Percentiles rank a stretch among this genome's conserved stretches.
These are phyloP conservation scores for Penicillium sp. DNA, from an alignment of 2,329 filamentous ascomycete genomes.

Conservation along the genomic window DNA sequence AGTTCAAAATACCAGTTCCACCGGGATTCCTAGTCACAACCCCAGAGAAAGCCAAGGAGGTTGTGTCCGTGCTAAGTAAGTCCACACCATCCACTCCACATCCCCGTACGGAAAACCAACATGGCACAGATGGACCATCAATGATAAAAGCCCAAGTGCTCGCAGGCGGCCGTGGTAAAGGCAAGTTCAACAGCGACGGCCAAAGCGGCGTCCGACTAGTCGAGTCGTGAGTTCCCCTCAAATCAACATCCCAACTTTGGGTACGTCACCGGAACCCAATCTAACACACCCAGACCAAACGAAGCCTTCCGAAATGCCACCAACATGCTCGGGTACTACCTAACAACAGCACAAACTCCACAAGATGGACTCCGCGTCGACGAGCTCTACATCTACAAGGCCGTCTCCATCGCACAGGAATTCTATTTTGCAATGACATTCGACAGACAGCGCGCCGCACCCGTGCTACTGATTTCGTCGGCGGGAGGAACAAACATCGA, in stretches of 20 bases:
- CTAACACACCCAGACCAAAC: conserved; percentile 11
- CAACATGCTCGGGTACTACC: conserved; percentile 24
- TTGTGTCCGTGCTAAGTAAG: conserved; percentile 22
- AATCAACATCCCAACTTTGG: too few species aligned
- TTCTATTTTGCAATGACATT: conserved; percentile 40
- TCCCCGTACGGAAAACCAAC: background rate
- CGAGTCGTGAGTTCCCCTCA: conserved; percentile 12
- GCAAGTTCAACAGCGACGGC: conserved; percentile 22
- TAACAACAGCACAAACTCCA: conserved; percentile 26
- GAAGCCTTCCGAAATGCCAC: conserved; percentile 23
- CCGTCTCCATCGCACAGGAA: conserved; percentile 22
- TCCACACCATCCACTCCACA: background rate
- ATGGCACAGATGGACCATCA: conserved; percentile 19
- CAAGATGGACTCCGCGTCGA: conserved; percentile 22
- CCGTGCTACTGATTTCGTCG: conserved; percentile 33
- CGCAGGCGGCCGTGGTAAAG: conserved; percentile 27
- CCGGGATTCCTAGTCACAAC: conserved; percentile 19
- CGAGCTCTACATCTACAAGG: conserved; percentile 34
- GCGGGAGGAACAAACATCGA: conserved; percentile 29
- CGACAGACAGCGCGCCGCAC: conserved; percentile 37
- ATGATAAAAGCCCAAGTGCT: conserved; percentile 29
- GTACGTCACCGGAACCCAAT: background rate
- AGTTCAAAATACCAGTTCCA: conserved; percentile 25
- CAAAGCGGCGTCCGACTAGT: conserved; percentile 26
- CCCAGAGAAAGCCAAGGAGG: conserved; percentile 18